Percentiles rank a stretch among this genome's conserved stretches.
Evolutionary conservation across 306 rosid genomes (phyloP).

Genomic region (Canavalia gladiata): DNA sequence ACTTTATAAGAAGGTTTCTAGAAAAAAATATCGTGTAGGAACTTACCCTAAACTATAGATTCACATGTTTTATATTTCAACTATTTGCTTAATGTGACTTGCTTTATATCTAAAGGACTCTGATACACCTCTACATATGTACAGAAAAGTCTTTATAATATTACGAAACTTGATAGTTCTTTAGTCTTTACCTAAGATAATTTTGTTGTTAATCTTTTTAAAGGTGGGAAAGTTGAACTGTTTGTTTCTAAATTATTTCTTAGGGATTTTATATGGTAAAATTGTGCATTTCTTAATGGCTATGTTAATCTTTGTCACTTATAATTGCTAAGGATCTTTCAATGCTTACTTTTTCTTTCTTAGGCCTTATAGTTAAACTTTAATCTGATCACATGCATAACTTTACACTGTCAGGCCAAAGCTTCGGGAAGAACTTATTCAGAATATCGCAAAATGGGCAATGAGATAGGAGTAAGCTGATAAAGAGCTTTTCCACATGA

Average conservation of each 20-base stretch:
- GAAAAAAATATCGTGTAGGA: constrained; percentile 11
- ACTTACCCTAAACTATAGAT: constrained; percentile 28
- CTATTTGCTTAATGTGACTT: constrained; percentile 22
- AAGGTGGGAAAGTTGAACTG: constrained; percentile 37
- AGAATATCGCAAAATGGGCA: constrained; percentile 70
- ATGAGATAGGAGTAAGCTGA: constrained; percentile 85
- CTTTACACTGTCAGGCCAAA: constrained; percentile 77
- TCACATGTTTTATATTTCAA: constrained; percentile 5
- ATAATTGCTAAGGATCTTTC: constrained; percentile 37
- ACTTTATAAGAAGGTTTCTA: not conserved
- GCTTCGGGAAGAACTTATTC: constrained; percentile 80
- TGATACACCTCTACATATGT: not conserved
- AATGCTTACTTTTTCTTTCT: constrained; percentile 24
- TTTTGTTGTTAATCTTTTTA: constrained; percentile 26
- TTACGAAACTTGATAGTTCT: constrained; percentile 19
- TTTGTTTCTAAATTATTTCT: constrained; percentile 31
- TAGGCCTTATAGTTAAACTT: constrained; percentile 16
- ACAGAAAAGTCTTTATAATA: not conserved
- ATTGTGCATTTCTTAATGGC: constrained; percentile 35
- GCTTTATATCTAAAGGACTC: constrained; percentile 7
- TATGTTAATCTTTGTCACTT: constrained; percentile 19
- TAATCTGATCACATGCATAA: constrained; percentile 29
- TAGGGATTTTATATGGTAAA: constrained; percentile 7
- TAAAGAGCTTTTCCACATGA: constrained; percentile 42
- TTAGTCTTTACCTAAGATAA: not conserved